A percentile compares a stretch with the other conserved stretches of the same genome.
Evolutionary conservation across 768 basidiomycete genomes (phyloP).

Genomic region (Postia placenta): DNA sequence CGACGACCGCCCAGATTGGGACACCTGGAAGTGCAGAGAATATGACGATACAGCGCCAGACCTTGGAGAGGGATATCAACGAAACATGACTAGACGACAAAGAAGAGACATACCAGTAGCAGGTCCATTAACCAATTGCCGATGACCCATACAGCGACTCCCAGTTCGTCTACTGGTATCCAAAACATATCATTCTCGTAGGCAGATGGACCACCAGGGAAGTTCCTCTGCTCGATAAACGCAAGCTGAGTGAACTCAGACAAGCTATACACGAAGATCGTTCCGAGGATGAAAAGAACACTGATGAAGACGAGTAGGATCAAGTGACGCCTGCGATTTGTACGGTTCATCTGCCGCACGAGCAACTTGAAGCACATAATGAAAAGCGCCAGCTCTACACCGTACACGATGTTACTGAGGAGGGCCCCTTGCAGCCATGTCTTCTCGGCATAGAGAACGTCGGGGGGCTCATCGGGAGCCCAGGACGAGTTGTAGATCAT

Average conservation of each 20-base stretch:
- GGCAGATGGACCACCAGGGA: not conserved
- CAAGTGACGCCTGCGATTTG: not conserved
- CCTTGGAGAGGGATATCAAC: not conserved
- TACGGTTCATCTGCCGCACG: not conserved
- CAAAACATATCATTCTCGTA: not conserved
- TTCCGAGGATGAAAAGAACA: not conserved
- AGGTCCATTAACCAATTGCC: not conserved
- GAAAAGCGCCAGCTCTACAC: not conserved
- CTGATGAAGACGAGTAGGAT: not conserved
- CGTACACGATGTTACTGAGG: not conserved
- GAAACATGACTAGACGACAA: not conserved
- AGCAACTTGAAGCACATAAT: not conserved
- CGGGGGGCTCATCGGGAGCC: not conserved
- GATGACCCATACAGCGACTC: not conserved
- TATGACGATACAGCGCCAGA: not conserved
- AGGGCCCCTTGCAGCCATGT: constrained; percentile 1
- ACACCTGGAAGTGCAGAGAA: not conserved
- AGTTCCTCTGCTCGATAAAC: not conserved
- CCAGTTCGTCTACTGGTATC: not conserved
- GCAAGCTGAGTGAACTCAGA: not conserved
- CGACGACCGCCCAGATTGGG: not conserved
- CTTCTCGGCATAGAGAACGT: not conserved
- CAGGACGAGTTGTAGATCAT: not conserved
- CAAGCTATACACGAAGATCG: not conserved
- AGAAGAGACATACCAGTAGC: not conserved